Evolutionary conservation across 73 alveolate species (phyloP).

Genomic region (Paramecium sexaurelia): DNA sequence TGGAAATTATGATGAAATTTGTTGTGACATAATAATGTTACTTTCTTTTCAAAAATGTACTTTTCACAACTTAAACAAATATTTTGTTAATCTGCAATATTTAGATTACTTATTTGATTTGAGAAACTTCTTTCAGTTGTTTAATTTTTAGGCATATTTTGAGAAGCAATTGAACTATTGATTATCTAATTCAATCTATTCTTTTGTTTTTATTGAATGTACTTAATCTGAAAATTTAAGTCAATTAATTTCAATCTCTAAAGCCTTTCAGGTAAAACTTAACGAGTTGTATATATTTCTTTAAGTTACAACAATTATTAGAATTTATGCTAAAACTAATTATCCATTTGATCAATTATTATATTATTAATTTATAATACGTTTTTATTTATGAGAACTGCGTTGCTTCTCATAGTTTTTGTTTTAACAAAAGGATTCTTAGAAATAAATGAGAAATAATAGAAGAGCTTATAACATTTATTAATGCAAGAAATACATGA

Average conservation of each 20-base stretch:
- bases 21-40: neutral
- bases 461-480: neutral
- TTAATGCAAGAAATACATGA: neutral
- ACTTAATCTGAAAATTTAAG: neutral
- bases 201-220: neutral
- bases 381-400: neutral
- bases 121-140: neutral
- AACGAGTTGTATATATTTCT: neutral
- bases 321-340: conserved; percentile 4
- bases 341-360: neutral
- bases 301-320: neutral
- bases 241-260: neutral
- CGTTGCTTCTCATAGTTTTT: neutral
- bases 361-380: conserved; percentile 9
- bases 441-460: neutral
- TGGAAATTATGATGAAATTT: neutral
- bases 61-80: conserved; percentile 18
- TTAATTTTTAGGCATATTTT: neutral
- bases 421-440: neutral
- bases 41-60: conserved; percentile 9
- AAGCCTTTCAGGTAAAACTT: neutral
- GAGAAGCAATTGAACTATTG: neutral
- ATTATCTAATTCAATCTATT: neutral
- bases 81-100: neutral
- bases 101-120: neutral